Evolutionary conservation across 495 filamentous ascomycete species (phyloP).

Genomic region (Penicillium paradoxum): DNA sequence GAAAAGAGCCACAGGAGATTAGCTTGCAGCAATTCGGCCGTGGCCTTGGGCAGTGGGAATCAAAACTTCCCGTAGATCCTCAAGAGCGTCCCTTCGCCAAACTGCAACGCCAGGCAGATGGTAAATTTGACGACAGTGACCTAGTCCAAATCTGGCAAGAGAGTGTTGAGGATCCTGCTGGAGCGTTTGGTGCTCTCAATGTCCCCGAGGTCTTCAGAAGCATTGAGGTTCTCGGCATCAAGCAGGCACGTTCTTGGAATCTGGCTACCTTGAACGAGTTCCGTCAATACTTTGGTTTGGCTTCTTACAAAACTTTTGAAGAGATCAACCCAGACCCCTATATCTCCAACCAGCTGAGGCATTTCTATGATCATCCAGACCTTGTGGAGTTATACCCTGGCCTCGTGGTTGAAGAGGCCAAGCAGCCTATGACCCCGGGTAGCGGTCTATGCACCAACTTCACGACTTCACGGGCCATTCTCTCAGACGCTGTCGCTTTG

Average conservation of each 20-base stretch:
- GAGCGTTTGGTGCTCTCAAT: slow-evolving; percentile 65
- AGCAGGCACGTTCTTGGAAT: slow-evolving; percentile 80
- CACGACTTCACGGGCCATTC: slow-evolving; percentile 75
- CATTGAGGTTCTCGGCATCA: slow-evolving; percentile 81
- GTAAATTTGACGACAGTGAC: slow-evolving; percentile 60
- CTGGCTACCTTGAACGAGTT: slow-evolving; percentile 84
- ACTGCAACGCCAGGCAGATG: slow-evolving; percentile 54
- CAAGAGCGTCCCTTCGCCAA: slow-evolving; percentile 58
- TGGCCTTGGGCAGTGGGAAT: slow-evolving; percentile 58
- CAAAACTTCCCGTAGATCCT: slow-evolving; percentile 55
- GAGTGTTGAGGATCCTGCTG: slow-evolving; percentile 55
- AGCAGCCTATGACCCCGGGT: slow-evolving; percentile 66
- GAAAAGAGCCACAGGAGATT: slow-evolving; percentile 44
- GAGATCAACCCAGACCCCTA: slow-evolving; percentile 77
- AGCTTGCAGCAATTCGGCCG: slow-evolving; percentile 51
- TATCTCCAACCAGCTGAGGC: slow-evolving; percentile 64
- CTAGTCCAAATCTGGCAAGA: slow-evolving; percentile 62
- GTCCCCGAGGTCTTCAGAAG: slow-evolving; percentile 68
- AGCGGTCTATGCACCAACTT: slow-evolving; percentile 78
- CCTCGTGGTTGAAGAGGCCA: slow-evolving; percentile 75
- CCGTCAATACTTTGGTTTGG: slow-evolving; percentile 71
- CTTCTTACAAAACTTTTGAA: slow-evolving; percentile 71
- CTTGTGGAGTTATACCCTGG: slow-evolving; percentile 80
- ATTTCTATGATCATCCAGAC: slow-evolving; percentile 76
- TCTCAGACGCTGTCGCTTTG: slow-evolving; percentile 82